Evolutionary conservation across 805 yeast genomes (phyloP).

Genomic region (Starmerella bacillaris): DNA sequence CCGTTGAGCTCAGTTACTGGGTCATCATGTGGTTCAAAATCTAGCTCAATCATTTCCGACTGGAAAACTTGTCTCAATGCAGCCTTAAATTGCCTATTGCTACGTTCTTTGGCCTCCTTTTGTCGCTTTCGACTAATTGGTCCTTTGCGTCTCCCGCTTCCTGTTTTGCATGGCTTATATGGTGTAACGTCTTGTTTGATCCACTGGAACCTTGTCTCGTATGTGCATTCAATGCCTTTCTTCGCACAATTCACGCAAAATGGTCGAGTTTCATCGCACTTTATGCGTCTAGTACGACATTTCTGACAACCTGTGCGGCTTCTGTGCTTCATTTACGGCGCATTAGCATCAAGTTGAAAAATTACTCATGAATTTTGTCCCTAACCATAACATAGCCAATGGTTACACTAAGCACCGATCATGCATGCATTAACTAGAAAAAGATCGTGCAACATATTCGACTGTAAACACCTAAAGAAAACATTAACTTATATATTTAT

Average conservation of each 20-base stretch:
- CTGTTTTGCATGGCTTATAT: neutral
- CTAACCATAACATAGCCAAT: too few species aligned
- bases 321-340: slow-evolving; percentile 10
- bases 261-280: slow-evolving; percentile 49
- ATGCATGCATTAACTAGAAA: too few species aligned
- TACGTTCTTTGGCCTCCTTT: neutral
- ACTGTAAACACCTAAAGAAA: too few species aligned
- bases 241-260: slow-evolving; percentile 36
- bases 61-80: neutral
- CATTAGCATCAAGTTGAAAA: too few species aligned
- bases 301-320: slow-evolving; percentile 43
- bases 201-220: slow-evolving; percentile 13
- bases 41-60: slow-evolving; percentile 8
- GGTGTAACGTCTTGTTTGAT: slow-evolving; percentile 2
- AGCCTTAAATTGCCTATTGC: neutral
- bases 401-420: too few species aligned
- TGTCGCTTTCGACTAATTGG: neutral
- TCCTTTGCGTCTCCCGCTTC: neutral
- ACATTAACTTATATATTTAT: too few species aligned
- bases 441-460: too few species aligned
- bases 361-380: too few species aligned
- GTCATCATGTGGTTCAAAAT: slow-evolving; percentile 10
- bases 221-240: slow-evolving; percentile 8
- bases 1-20: slow-evolving; percentile 7
- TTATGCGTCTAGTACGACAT: slow-evolving; percentile 43